Evolutionary conservation across 2,329 filamentous ascomycete genomes (phyloP).

Genomic region (Fusarium begoniae): DNA sequence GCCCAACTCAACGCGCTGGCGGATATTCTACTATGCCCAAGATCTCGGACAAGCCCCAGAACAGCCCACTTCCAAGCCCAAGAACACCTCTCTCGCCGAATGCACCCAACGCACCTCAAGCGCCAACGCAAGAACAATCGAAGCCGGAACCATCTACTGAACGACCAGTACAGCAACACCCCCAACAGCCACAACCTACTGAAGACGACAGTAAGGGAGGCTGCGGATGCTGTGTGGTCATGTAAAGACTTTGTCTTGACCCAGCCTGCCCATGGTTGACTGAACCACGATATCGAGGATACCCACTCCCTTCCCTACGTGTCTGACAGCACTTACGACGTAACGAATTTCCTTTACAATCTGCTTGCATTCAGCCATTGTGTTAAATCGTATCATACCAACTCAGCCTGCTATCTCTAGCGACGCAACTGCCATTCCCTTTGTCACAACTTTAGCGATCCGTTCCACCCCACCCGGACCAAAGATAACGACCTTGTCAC

Average conservation of each 20-base stretch:
- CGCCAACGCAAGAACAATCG: conserved; percentile 35
- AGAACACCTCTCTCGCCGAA: conserved; percentile 54
- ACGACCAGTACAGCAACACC: conserved; percentile 21
- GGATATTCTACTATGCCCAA: conserved; percentile 72
- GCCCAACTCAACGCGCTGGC: conserved; percentile 55
- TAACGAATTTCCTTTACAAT: conserved; percentile 45
- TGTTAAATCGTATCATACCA: conserved; percentile 40
- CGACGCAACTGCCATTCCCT: conserved; percentile 42
- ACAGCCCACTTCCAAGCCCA: conserved; percentile 55
- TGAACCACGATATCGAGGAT: conserved; percentile 11
- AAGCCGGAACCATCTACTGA: conserved; percentile 24
- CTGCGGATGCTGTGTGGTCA: conserved; percentile 63
- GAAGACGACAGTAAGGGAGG: conserved; percentile 52
- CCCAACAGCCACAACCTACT: conserved; percentile 19
- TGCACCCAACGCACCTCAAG: conserved; percentile 42
- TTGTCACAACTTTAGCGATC: conserved; percentile 39
- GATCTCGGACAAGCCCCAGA: conserved; percentile 54
- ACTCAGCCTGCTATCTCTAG: conserved; percentile 40
- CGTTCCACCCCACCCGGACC: conserved; percentile 21
- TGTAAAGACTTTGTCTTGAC: conserved; percentile 47
- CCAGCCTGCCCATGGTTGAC: not conserved
- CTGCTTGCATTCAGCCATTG: conserved; percentile 44
- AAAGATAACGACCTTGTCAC: conserved; percentile 27
- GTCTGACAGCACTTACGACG: conserved; percentile 41
- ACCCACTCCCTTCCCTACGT: conserved; percentile 22